Evolutionary conservation across 2,329 filamentous ascomycete species (phyloP), one percentile per base, ranked within the genome.

Genomic region (Hymenoscyphus occultus): DNA sequence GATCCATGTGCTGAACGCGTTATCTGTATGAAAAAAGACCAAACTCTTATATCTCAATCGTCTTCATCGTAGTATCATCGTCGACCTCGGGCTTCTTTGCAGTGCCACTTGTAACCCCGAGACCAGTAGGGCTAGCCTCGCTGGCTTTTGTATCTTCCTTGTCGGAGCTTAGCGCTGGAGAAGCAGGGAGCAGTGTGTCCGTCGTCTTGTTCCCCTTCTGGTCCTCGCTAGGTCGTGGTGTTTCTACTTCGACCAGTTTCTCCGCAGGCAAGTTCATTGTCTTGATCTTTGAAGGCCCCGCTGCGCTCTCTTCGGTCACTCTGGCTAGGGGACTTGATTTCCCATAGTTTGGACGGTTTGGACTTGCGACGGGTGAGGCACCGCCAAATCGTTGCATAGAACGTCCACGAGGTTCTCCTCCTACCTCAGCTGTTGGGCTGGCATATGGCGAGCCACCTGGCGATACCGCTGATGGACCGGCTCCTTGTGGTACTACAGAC

Each of bases 301-400:
- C 64, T 31, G 71, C 62, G 39, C 73, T 64, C 76, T 94, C 91
- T 77, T 94, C 91, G 0, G 89, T 85, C 14, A 94, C 91, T 68
- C 89, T 83, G 60, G 90, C 89, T 64, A 94, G 80, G 16, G 90
- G 90, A 70, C 88, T 91, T 14, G 88, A 83, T 72, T 92, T 88
- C 70, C 86, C 85, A 67, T 84, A 86, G 13, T 85, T 83, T 1
- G 89, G 84, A 65, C 86, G 81, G 74, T 86, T 90, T 22, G 89
- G 87, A 70, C 87, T 90, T 10, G 81, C 80, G 68, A 84, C 81
- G 2, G 87, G 86, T 32, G 87, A 88, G 61, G 86, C 86, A 65
- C 83, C 85, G 70, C 82, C 87, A 32, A 90, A 84, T 56, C 90
- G 84, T 72, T 92, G 88, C 75, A 91, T 84, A 45, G 89, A 89